Evolutionary conservation across 768 basidiomycete genomes (phyloP).

Genomic region (Auricularia heimuer): DNA sequence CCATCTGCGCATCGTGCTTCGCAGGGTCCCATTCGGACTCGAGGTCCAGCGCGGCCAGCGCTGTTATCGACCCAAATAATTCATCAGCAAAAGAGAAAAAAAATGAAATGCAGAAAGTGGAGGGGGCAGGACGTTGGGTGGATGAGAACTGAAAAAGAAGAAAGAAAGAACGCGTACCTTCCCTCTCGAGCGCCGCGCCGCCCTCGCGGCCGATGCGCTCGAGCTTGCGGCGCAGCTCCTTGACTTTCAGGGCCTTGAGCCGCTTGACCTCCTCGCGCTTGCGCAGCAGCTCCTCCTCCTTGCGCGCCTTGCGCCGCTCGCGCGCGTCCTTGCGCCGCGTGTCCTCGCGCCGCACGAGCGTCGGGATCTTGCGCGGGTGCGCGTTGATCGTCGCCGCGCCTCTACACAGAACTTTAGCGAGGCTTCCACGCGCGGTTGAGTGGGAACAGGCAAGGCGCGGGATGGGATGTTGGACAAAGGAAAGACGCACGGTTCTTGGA

Average conservation of each 20-base stretch:
- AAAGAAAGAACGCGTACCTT: conserved; percentile 11
- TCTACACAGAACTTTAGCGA: too few relatives aligned
- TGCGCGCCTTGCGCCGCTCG: conserved; percentile 61
- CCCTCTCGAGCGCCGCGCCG: conserved; percentile 39
- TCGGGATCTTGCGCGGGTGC: conserved; percentile 57
- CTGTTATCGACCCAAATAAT: conserved; percentile 22
- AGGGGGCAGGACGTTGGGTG: background rate
- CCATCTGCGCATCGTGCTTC: conserved; percentile 77
- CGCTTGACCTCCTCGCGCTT: conserved; percentile 74
- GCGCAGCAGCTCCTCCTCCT: conserved; percentile 65
- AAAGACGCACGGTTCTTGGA: conserved; percentile 76
- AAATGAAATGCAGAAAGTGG: background rate
- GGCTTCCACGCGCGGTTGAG: too few relatives aligned
- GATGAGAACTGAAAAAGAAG: background rate
- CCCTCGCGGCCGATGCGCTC: conserved; percentile 64
- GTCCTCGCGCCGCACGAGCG: conserved; percentile 56
- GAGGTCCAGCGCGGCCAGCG: conserved; percentile 62
- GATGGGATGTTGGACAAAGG: too few relatives aligned
- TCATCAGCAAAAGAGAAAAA: background rate
- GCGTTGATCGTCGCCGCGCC: conserved; percentile 55
- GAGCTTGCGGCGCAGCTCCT: conserved; percentile 67
- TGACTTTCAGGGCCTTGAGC: conserved; percentile 75
- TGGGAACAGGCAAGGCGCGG: too few relatives aligned
- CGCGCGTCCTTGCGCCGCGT: conserved; percentile 80
- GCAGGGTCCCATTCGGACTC: conserved; percentile 91